These are phyloP conservation scores for Lipomyces mesembrius DNA, from an alignment of 805 yeast genomes.

Conservation along the genomic window DNA sequence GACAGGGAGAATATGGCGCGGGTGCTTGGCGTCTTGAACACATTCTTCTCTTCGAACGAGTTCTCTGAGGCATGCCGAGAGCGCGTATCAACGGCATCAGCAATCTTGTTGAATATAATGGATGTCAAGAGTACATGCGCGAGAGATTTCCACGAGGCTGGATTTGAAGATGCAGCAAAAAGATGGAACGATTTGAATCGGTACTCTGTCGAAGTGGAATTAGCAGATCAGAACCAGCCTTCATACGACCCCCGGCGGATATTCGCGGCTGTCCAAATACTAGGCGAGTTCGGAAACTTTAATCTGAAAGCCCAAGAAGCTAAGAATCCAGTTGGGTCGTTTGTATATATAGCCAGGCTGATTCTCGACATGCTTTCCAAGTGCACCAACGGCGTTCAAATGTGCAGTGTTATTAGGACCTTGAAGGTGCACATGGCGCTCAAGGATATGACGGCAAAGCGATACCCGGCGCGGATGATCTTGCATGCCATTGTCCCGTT, in stretches of 20 bases:
- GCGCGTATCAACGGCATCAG: not conserved
- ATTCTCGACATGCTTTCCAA: slow-evolving; percentile 11
- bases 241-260: not conserved
- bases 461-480: slow-evolving; percentile 20
- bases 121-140: slow-evolving; percentile 1
- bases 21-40: not conserved
- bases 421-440: slow-evolving; percentile 18
- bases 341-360: slow-evolving; percentile 17
- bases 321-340: not conserved
- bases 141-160: not conserved
- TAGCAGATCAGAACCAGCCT: slow-evolving; percentile 4
- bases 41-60: not conserved
- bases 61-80: not conserved
- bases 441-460: not conserved
- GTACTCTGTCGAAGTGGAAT: not conserved
- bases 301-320: slow-evolving; percentile 1
- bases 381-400: slow-evolving; percentile 14
- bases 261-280: not conserved
- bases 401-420: slow-evolving; percentile 12
- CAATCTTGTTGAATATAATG: not conserved
- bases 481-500: slow-evolving; percentile 27
- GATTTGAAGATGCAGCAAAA: slow-evolving; percentile 4
- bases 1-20: not conserved
- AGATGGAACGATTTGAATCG: slow-evolving; percentile 14
- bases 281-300: slow-evolving; percentile 3